Conservation (phyloP, 2,329 filamentous ascomycete species). For the Fusarium newnesense region DNA sequence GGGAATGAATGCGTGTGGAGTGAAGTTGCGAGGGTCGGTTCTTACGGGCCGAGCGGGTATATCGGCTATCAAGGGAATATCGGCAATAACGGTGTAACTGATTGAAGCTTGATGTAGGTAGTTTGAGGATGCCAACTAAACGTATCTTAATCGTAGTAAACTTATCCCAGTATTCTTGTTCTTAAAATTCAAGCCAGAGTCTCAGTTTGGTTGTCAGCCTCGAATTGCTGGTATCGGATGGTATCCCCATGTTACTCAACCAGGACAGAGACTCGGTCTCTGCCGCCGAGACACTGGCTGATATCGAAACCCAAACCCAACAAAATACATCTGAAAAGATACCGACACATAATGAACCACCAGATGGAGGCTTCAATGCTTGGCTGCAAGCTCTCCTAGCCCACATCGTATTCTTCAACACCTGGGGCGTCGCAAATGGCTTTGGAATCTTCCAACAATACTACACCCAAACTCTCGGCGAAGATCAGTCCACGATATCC, state of each 20-base stretch:
- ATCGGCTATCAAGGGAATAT: conserved; percentile 7
- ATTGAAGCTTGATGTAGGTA: background rate
- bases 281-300: conserved; percentile 5
- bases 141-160: too few species aligned
- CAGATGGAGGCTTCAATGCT: conserved; percentile 36
- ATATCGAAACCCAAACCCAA: conserved; percentile 7
- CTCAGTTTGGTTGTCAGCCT: background rate
- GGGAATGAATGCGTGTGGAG: background rate
- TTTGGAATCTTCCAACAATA: conserved; percentile 60
- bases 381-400: conserved; percentile 49
- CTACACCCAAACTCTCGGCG: conserved; percentile 50
- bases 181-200: accelerated
- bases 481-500: conserved; percentile 52
- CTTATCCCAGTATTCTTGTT: background rate
- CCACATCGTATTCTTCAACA: conserved; percentile 56
- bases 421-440: conserved; percentile 59
- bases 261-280: background rate
- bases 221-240: accelerated
- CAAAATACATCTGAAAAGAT: background rate
- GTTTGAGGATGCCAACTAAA: background rate
- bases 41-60: conserved; percentile 27
- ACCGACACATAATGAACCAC: background rate
- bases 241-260: background rate
- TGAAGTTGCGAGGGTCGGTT: conserved; percentile 8
- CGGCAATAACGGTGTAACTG: background rate